A percentile compares a stretch with the other conserved stretches of the same genome.
These are phyloP conservation scores for Candida silvicultrix DNA, from an alignment of 805 yeast species.

Conservation along the genomic window DNA sequence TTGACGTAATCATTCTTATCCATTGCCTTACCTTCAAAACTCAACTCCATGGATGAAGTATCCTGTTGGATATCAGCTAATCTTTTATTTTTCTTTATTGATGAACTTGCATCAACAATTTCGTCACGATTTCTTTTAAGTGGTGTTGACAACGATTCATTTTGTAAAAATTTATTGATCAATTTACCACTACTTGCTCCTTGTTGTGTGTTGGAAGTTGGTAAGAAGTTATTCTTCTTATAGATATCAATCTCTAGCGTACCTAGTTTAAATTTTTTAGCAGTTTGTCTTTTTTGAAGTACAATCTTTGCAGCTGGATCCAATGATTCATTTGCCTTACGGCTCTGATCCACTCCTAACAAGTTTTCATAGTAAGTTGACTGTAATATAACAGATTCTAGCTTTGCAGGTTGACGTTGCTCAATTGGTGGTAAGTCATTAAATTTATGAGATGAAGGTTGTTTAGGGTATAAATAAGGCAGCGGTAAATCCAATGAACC, in stretches of 20 bases:
- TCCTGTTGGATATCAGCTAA: constrained; percentile 7
- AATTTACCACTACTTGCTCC: constrained; percentile 1
- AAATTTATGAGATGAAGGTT: not conserved
- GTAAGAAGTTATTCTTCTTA: not conserved
- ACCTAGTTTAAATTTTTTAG: constrained; percentile 14
- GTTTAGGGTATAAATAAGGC: not conserved
- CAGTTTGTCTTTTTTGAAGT: constrained; percentile 4
- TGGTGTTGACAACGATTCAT: constrained; percentile 12
- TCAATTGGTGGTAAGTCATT: not conserved
- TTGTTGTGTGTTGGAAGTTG: not conserved
- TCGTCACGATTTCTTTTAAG: constrained; percentile 24
- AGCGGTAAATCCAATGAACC: not conserved
- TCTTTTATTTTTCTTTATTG: constrained; percentile 22
- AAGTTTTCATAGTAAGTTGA: not conserved
- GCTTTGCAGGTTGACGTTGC: not conserved
- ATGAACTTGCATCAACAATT: constrained; percentile 14
- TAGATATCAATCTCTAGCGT: constrained; percentile 10
- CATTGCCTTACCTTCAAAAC: constrained; percentile 41
- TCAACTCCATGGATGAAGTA: constrained; percentile 27
- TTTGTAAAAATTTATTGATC: constrained; percentile 4
- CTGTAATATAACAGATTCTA: not conserved
- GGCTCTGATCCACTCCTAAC: not conserved
- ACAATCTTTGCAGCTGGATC: constrained; percentile 11
- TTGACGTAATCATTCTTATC: constrained; percentile 35
- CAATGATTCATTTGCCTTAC: not conserved